Evolutionary conservation across 2,329 filamentous ascomycete genomes (phyloP).

Genomic region (Colletotrichum plurivorum): DNA sequence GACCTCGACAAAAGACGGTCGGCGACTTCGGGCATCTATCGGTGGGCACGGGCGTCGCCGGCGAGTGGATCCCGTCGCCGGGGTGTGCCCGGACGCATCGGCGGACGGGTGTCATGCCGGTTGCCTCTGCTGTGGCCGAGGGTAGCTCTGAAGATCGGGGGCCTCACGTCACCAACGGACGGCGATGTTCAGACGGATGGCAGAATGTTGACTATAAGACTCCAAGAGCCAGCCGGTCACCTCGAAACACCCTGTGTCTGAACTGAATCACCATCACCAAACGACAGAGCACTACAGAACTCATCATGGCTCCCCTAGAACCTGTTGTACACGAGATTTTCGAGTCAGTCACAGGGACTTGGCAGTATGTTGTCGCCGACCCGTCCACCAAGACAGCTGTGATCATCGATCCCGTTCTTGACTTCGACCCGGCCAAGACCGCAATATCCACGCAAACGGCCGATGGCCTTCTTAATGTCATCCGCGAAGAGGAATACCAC

Average conservation of each 20-base stretch:
- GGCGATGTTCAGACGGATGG: background rate
- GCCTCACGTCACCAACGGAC: background rate
- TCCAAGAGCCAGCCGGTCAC: background rate
- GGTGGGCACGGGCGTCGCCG: slow-evolving; percentile 33
- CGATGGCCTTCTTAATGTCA: slow-evolving; percentile 59
- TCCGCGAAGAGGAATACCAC: slow-evolving; percentile 59
- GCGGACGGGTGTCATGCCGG: background rate
- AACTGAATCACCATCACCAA: background rate
- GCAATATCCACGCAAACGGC: slow-evolving; percentile 62
- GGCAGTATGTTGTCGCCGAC: slow-evolving; percentile 70
- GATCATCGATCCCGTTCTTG: slow-evolving; percentile 71
- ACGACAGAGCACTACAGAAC: background rate
- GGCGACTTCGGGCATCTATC: slow-evolving; percentile 31
- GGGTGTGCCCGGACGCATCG: slow-evolving; percentile 11
- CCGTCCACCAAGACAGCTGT: slow-evolving; percentile 58
- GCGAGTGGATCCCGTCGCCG: slow-evolving; percentile 17
- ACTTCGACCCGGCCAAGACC: slow-evolving; percentile 59
- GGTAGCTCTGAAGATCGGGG: background rate
- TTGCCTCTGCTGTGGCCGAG: background rate
- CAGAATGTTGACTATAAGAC: slow-evolving; percentile 5
- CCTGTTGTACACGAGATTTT: slow-evolving; percentile 53
- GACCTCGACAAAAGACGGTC: slow-evolving; percentile 25
- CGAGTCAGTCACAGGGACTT: slow-evolving; percentile 58
- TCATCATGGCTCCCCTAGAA: slow-evolving; percentile 39
- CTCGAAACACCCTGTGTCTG: background rate